Percentiles rank a stretch among this genome's conserved stretches.
Evolutionary conservation across 371 early-diverging fungal genomes (phyloP).

Genomic region (Apophysomyces variabilis): DNA sequence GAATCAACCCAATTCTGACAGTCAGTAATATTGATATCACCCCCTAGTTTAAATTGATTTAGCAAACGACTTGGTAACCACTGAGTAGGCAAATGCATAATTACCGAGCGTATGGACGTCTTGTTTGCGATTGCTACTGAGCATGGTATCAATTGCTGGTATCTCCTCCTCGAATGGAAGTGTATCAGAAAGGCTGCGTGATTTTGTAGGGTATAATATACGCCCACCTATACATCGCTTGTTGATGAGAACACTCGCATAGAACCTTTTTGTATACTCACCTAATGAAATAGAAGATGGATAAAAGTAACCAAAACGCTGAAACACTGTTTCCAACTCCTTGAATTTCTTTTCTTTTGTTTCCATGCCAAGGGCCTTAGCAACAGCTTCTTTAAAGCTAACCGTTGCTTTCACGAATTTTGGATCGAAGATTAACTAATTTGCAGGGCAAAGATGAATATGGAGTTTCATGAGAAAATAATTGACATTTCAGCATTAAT

Average conservation of each 20-base stretch:
- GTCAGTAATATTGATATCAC: background rate
- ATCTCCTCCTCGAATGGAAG: background rate
- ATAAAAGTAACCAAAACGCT: background rate
- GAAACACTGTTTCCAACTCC: background rate
- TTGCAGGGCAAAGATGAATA: too few relatives aligned
- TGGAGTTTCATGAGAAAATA: too few relatives aligned
- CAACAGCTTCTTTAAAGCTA: background rate
- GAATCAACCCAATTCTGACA: constrained; percentile 1
- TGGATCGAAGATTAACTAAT: too few relatives aligned
- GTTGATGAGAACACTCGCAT: background rate
- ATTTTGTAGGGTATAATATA: background rate
- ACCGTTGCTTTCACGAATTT: background rate
- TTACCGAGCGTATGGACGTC: background rate
- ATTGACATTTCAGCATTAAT: too few relatives aligned
- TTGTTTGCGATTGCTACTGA: background rate
- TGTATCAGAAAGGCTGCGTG: background rate
- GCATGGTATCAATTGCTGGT: background rate
- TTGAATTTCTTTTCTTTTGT: background rate
- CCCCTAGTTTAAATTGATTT: background rate
- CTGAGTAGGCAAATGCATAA: too few relatives aligned
- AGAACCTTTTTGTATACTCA: background rate
- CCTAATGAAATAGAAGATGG: background rate
- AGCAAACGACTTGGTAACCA: too few relatives aligned
- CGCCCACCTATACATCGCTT: background rate
- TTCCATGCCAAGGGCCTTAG: background rate